Base-by-base conservation (phyloP, 345 rosid species). In the Salix udensis region DNA sequence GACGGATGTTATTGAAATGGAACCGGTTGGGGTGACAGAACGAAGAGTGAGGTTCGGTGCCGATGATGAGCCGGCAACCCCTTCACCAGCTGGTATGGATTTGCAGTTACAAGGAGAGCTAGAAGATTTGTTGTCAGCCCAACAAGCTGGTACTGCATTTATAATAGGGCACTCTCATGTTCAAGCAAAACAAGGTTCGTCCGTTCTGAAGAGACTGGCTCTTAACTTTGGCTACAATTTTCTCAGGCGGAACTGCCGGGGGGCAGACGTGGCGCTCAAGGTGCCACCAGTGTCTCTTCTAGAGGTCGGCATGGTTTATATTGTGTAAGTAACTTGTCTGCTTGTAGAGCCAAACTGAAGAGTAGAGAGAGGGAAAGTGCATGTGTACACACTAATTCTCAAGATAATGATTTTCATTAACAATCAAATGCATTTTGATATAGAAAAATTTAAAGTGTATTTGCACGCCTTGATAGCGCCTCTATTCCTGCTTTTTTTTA, bases 261-360 rank as follows among this genome's bases (percentile, higher is more conserved):
- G 97, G 37, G 80, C 98, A 23, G 97, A 92, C 77, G 97, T 92
- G 67, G 97, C 97, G 4, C 92, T 94, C 37, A 96, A 88, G 81
- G 97, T 94, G 39, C 98, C 98, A 2, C 97, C 97, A 1, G 97
- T 79, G 55, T 96, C 99, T 28, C 88, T 88, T 37, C 79, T 96
- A 60, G 97, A 96, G 84, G 99, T 96, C 0, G 99, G 99, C 66
- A 96, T 96, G 98, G 95, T 96, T 78, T 96, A 96, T 82, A 89
- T 96, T 71, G 87, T 96, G 50, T 79, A 68, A 31, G 53, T 53
- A 55, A 13, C 7, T 53, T 24, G 19, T 42, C 40, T 9, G 37
- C 26, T 0, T 55, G 30, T 23, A 26, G 48, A 23, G 39, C 23
- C 18, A 30, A 70, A 70, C 48, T 15, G 31, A 40, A 76, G 26